Evolutionary conservation across 805 yeast species (phyloP).

Genomic region (Candida orba): DNA sequence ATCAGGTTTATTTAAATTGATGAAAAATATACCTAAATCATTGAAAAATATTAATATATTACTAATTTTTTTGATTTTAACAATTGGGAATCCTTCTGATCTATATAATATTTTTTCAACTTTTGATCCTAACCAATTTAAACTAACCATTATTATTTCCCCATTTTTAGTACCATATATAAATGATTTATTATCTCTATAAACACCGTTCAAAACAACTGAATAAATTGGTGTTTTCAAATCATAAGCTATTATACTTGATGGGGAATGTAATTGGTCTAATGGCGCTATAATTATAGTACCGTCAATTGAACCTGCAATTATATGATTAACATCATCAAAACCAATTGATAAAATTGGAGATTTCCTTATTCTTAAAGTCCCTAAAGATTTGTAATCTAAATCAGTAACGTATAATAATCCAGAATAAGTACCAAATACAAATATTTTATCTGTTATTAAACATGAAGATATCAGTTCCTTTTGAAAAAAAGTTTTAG

Average conservation of each 20-base stretch:
- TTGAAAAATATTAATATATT: conserved; percentile 77
- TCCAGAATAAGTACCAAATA: conserved; percentile 90
- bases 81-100: conserved; percentile 59
- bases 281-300: conserved; percentile 78
- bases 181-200: conserved; percentile 53
- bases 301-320: conserved; percentile 92
- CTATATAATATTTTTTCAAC: conserved; percentile 51
- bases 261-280: conserved; percentile 12
- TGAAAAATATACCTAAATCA: conserved; percentile 69
- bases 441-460: conserved; percentile 52
- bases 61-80: conserved; percentile 55
- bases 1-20: conserved; percentile 43
- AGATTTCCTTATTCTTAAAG: conserved; percentile 79
- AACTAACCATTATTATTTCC: conserved; percentile 61
- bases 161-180: conserved; percentile 91
- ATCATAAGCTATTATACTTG: conserved; percentile 52
- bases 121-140: conserved; percentile 84
- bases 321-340: conserved; percentile 65
- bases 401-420: conserved; percentile 60
- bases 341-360: conserved; percentile 68
- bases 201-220: conserved; percentile 71
- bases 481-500: conserved; percentile 58
- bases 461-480: conserved; percentile 75
- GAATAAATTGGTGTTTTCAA: conserved; percentile 85
- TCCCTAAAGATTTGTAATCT: conserved; percentile 53